These are phyloP conservation scores for Ceratocystis ficicola DNA, from an alignment of 2,329 filamentous ascomycete genomes.

Conservation along the genomic window DNA sequence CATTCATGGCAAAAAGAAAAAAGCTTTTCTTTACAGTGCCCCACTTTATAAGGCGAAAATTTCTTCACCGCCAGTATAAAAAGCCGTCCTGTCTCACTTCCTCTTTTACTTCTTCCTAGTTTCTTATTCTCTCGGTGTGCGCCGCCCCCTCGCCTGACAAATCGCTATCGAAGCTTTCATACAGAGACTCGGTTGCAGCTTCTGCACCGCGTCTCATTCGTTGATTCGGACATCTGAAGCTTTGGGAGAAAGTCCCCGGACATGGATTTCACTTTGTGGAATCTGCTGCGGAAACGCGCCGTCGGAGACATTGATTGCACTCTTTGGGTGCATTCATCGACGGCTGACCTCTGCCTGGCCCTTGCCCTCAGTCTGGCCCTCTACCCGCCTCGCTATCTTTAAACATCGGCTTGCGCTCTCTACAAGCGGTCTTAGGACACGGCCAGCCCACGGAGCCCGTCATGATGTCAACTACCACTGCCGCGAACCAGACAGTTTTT, in stretches of 20 bases:
- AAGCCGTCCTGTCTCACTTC: not conserved
- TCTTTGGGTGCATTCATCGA: conserved; percentile 23
- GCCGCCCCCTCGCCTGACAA: conserved; percentile 90
- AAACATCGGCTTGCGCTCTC: conserved; percentile 25
- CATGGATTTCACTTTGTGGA: conserved; percentile 37
- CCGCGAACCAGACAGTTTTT: conserved; percentile 3
- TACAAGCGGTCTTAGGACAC: not conserved
- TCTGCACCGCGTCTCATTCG: conserved; percentile 25
- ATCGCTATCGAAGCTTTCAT: conserved; percentile 99
- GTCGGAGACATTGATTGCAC: conserved; percentile 68
- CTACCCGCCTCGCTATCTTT: not conserved
- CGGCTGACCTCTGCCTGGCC: conserved; percentile 34
- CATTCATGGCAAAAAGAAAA: not conserved
- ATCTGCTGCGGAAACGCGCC: conserved; percentile 84
- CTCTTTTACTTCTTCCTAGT: conserved; percentile 24
- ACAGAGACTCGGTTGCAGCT: conserved; percentile 47
- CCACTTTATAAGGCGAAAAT: conserved; percentile 5
- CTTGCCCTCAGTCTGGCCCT: conserved; percentile 11
- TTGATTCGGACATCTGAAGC: conserved; percentile 35
- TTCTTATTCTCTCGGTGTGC: conserved; percentile 31
- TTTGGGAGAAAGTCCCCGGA: conserved; percentile 99
- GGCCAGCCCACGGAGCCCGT: not conserved
- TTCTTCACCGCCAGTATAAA: conserved; percentile 9
- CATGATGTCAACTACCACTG: not conserved
- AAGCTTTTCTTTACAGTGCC: not conserved